These are phyloP conservation scores for Dryas octopetala DNA, from an alignment of 306 rosid species.

Conservation along the genomic window DNA sequence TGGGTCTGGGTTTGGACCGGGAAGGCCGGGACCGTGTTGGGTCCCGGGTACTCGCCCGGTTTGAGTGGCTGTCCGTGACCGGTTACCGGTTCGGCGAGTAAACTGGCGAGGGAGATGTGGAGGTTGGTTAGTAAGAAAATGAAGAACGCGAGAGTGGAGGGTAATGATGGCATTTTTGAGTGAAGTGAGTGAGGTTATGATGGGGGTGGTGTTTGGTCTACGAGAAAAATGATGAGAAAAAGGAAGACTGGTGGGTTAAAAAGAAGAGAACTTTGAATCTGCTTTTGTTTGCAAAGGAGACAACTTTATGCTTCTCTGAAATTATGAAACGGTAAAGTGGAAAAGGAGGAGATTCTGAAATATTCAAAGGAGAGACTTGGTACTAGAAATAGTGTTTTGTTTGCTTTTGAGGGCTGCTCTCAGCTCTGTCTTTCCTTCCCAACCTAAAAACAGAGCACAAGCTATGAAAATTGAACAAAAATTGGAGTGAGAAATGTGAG, in stretches of 20 bases:
- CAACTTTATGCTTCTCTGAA: conserved; percentile 27
- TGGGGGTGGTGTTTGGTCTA: conserved; percentile 15
- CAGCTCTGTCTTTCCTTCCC: background rate
- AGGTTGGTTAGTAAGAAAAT: conserved; percentile 10
- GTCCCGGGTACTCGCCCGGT: conserved; percentile 52
- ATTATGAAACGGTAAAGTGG: conserved; percentile 21
- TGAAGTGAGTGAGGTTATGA: background rate
- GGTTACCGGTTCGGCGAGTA: conserved; percentile 63
- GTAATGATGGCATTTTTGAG: conserved; percentile 11
- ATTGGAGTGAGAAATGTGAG: background rate
- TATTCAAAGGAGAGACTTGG: conserved; percentile 21
- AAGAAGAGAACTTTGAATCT: conserved; percentile 15
- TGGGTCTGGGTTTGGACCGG: conserved; percentile 69
- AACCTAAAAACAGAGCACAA: background rate
- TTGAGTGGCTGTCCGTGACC: conserved; percentile 57
- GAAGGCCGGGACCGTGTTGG: conserved; percentile 79
- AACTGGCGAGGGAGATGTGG: conserved; percentile 38
- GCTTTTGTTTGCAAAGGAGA: conserved; percentile 22
- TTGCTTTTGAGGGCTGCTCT: background rate
- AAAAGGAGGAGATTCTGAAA: conserved; percentile 28
- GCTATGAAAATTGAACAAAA: background rate
- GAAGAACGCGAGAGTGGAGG: conserved; percentile 22
- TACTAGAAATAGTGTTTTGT: background rate
- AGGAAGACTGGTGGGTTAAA: background rate
- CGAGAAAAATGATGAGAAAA: conserved; percentile 24